A percentile compares a stretch with the other conserved stretches of the same genome.
These are phyloP conservation scores for Ascochyta pisi DNA, from an alignment of 2,329 filamentous ascomycete genomes.

Conservation along the genomic window DNA sequence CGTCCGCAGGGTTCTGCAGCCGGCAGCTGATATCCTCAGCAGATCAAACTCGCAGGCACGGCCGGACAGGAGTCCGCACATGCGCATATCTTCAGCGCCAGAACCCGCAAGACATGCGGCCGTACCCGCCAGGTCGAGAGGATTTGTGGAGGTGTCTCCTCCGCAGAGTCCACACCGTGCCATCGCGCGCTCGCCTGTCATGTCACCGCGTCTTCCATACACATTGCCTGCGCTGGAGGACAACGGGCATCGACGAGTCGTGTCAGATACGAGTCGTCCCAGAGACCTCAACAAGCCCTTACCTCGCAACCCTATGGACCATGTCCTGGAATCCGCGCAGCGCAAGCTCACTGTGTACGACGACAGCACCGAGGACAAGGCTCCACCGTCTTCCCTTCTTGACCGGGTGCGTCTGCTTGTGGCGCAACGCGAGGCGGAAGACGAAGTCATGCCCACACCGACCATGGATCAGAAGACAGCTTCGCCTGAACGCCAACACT, in stretches of 20 bases:
- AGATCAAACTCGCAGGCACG: slow-evolving; percentile 35
- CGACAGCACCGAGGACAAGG: slow-evolving; percentile 26
- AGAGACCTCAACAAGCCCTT: slow-evolving; percentile 8
- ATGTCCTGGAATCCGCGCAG: slow-evolving; percentile 9
- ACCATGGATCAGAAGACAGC: slow-evolving; percentile 18
- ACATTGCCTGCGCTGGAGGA: slow-evolving; percentile 19
- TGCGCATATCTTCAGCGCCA: slow-evolving; percentile 45
- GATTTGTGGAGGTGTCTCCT: slow-evolving; percentile 32
- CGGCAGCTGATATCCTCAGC: slow-evolving; percentile 44
- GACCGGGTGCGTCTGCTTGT: slow-evolving; percentile 36
- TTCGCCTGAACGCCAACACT: slow-evolving; percentile 19
- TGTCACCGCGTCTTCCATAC: slow-evolving; percentile 9
- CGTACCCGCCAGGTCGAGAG: slow-evolving; percentile 19
- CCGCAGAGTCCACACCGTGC: slow-evolving; percentile 28
- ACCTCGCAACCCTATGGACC: slow-evolving; percentile 11
- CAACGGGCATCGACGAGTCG: slow-evolving; percentile 16
- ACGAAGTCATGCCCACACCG: slow-evolving; percentile 15
- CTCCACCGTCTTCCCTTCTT: slow-evolving; percentile 31
- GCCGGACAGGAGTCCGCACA: slow-evolving; percentile 28
- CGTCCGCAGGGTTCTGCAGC: slow-evolving; percentile 40
- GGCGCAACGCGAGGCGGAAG: slow-evolving; percentile 26
- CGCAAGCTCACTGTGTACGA: slow-evolving; percentile 13
- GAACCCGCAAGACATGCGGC: slow-evolving; percentile 24
- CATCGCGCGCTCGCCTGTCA: neutral
- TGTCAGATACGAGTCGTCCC: slow-evolving; percentile 19